Base-by-base conservation (phyloP, 2,329 filamentous ascomycete genomes). In the Aureobasidium subglaciale region DNA sequence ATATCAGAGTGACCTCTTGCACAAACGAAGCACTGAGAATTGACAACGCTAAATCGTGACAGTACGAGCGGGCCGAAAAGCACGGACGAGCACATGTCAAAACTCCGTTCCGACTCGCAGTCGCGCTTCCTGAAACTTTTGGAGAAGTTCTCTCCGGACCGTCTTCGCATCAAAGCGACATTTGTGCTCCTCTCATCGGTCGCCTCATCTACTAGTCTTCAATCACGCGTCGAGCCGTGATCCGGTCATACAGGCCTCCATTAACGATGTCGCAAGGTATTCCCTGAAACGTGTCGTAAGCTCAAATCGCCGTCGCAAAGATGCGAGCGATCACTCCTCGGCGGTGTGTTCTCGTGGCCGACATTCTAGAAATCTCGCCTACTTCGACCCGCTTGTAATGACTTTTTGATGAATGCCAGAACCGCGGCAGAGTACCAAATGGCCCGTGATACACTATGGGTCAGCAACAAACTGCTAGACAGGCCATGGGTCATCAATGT, bases 101-200 rank as follows among this genome's bases (percentile, higher is more conserved):
- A 27, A 22, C 32, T 30, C 22, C 42, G 16, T 50, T 35, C 22
- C 35, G 24, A 30, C 22, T 35, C 48, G 25, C 35, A 46, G 20
- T 40, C 16, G 48, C 48, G 48, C 48, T 52, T 52, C 35, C 25
- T 52, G 48, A 52, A 52, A 52, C 48, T 22, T n/a, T 40, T 52
- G 13, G 22, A 40, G 34, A 40, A 50, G 29, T 4, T 20, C n/a
- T 38, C 22, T 7, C 35, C 24, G 35, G 34, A 18, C 34, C 35
- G 18, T 41, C 16, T 20, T 52, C 46, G 48, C 34, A 24, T 8
- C 30, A 7, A 38, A 29, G 25, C 24, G 48, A 52, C 11, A 24
- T 41, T 16, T 18, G 48, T 22, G 18, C 25, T 30, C 22, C 13
- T 29, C 22, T 16, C 13, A 2, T 32, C 34, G 46, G 20, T 16